Base-by-base conservation (phyloP, 1,284 basidiomycete species). In the Exobasidium cylindrosporum region DNA sequence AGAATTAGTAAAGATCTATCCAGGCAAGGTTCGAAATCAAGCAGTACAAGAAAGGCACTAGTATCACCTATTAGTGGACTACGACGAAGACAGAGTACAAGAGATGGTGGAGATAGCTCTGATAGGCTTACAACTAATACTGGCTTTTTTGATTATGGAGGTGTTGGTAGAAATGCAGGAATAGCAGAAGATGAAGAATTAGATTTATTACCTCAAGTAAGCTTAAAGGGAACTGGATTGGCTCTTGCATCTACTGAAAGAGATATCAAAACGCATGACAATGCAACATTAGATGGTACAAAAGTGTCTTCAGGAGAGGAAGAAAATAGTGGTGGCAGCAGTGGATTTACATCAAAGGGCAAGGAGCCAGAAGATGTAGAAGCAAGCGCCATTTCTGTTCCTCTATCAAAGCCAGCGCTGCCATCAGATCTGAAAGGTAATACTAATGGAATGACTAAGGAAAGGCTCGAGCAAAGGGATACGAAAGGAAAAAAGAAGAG, bases 1-100 rank as follows among this genome's bases (percentile, higher is more conserved):
- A 60, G 66, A 24, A 26, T 35, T 44, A 45, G 26, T 5, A 21
- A 46, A 4, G 57, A 46, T 24, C 45, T 58, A 23, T 50, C 35
- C 35, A 40, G 35, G 35, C 35, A 40, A 40, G 17, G 35, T 17
- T 50, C 47, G 14, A 13, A 24, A 14, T 2, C 47, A 5, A n/a
- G n/a, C n/a, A 24, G 26, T 13, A 14, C 47, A 13, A 24, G 14
- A 24, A 50, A 50, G 26, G 26, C n/a, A 2, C 4, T 50, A 13
- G 17, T 24, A 13, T 50, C 47, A 2, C 13, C 47, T 3, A 13
- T 50, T 4, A 28, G 26, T 50, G 47, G 47, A 23, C 26, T 50
- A 5, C 47, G 47, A 4, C 17, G 5, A 24, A 5, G 47, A 50
- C 47, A 50, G 26, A 50, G 47, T 26, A 21, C 6, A 21, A 28